Conservation (phyloP, 805 yeast species). For the Teunomyces atbi region DNA sequence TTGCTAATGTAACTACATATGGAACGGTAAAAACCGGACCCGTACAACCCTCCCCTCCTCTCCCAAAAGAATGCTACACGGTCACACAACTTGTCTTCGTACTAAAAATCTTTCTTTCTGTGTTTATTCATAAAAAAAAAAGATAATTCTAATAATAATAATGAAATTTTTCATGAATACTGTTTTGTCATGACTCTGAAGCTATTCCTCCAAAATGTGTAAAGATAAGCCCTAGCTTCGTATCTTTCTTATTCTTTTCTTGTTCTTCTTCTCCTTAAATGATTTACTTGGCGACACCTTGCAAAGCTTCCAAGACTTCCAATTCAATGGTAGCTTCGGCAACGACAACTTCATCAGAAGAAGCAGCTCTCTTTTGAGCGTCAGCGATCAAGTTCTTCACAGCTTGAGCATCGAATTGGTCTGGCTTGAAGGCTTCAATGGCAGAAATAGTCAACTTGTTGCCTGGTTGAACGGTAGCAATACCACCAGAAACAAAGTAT, state of each 20-base stretch:
- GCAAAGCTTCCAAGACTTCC: conserved; percentile 94
- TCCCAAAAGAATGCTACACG: no score
- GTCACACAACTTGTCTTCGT: no score
- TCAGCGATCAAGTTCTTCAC: conserved; percentile 81
- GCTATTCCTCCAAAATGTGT: no score
- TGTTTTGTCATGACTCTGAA: no score
- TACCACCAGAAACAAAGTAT: conserved; percentile 93
- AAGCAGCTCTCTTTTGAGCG: conserved; percentile 86
- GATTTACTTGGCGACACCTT: conserved; percentile 68
- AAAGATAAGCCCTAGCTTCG: background rate
- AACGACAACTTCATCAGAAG: conserved; percentile 83
- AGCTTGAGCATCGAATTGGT: conserved; percentile 76
- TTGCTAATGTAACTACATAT: background rate
- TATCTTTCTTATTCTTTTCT: background rate
- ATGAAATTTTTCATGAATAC: no score
- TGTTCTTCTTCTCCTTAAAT: no score
- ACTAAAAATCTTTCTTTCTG: no score
- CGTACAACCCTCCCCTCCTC: no score
- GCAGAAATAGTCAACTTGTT: conserved; percentile 88
- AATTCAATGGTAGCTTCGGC: conserved; percentile 95
- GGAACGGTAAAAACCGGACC: background rate
- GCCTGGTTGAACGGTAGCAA: conserved; percentile 94
- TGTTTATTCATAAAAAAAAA: no score
- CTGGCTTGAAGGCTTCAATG: conserved; percentile 91
- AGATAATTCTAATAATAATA: no score